Evolutionary conservation across 352 stramenopile species (phyloP).

Genomic region (Aphanomyces euteiches): DNA sequence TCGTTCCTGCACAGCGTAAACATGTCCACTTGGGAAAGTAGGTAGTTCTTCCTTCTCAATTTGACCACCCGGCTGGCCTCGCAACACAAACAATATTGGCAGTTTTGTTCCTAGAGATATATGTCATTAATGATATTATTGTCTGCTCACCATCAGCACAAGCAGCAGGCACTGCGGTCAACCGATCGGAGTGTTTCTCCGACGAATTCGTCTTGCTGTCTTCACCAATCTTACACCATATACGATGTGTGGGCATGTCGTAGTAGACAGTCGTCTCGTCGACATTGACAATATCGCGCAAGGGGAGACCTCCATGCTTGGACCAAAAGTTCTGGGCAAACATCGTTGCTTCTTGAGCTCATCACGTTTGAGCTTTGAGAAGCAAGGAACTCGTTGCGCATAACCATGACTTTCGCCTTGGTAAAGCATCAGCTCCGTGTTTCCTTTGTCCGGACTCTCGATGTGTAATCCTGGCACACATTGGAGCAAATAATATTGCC

Average conservation of each 20-base stretch:
- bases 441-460: not conserved
- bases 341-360: not conserved
- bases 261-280: conserved; percentile 33
- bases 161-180: not conserved
- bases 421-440: not conserved
- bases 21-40: not conserved
- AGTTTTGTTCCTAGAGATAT: conserved; percentile 14
- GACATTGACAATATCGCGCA: conserved; percentile 24
- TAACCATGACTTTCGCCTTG: conserved; percentile 3
- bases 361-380: conserved; percentile 8
- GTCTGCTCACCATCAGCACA: conserved; percentile 18
- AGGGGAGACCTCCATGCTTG: not conserved
- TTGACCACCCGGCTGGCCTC: not conserved
- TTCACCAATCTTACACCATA: conserved; percentile 31
- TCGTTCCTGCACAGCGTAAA: conserved; percentile 17
- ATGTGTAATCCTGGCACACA: too few species aligned
- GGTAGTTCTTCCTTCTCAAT: conserved; percentile 14
- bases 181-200: conserved; percentile 2
- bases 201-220: not conserved
- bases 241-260: conserved; percentile 26
- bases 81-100: conserved; percentile 1
- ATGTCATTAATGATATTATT: not conserved
- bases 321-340: not conserved
- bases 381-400: conserved; percentile 13
- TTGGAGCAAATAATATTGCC: not conserved